Conservation (phyloP, 2,329 filamentous ascomycete species). For the Colletotrichum lini region DNA sequence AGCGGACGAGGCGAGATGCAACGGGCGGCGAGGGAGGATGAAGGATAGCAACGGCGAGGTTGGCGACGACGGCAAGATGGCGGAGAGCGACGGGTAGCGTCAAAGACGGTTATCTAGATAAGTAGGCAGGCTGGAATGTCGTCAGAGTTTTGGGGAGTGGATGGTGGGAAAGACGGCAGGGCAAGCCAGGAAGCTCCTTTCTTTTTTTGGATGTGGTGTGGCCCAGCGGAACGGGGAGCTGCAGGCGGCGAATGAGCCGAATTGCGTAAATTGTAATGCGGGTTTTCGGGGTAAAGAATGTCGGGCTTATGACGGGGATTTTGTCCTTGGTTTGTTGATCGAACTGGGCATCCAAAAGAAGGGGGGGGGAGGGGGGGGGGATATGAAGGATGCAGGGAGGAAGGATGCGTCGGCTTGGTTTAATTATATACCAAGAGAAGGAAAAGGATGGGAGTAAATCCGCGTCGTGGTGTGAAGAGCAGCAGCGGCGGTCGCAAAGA, state of each 20-base stretch:
- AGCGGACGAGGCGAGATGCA: background rate
- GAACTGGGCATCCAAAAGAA: background rate
- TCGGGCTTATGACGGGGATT: constrained; percentile 5
- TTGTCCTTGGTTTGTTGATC: constrained; percentile 4
- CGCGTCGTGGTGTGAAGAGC: background rate
- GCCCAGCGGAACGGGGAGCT: constrained; percentile 30
- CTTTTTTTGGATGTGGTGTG: constrained; percentile 32
- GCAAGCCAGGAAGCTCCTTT: constrained; percentile 32
- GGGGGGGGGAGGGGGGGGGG: background rate
- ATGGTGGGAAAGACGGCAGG: background rate
- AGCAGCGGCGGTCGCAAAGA: no score
- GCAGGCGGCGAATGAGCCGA: constrained; percentile 15
- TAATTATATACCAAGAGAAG: background rate
- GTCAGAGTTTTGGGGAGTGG: constrained; percentile 31
- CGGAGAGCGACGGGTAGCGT: constrained; percentile 13
- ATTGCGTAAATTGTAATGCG: background rate
- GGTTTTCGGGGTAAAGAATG: constrained; percentile 20
- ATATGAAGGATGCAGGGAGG: background rate
- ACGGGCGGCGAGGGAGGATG: background rate
- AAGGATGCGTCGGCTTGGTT: background rate
- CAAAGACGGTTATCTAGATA: constrained; percentile 21
- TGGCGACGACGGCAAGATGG: constrained; percentile 11
- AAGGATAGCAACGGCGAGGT: background rate
- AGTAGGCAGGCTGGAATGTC: constrained; percentile 28
- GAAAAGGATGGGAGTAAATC: background rate